Percentiles rank a stretch among this genome's conserved stretches.
Conservation (phyloP, 2,329 filamentous ascomycete species). For the Esteya vermicola region DNA sequence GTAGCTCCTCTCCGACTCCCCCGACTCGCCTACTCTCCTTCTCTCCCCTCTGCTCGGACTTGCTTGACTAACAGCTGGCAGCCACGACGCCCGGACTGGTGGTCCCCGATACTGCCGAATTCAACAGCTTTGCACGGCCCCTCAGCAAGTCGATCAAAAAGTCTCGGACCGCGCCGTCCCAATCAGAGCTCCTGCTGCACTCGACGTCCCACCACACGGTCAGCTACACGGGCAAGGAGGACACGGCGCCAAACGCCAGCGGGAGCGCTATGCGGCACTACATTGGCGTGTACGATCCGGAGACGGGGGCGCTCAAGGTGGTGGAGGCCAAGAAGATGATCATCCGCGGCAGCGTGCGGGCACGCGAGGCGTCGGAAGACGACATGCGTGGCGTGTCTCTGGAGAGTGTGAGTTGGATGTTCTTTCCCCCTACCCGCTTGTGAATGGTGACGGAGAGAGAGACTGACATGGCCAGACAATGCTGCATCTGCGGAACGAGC, state of each 20-base stretch:
- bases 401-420: conserved; percentile 19
- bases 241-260: conserved; percentile 21
- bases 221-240: conserved; percentile 45
- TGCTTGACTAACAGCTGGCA: conserved; percentile 10
- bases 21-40: not conserved
- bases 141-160: conserved; percentile 18
- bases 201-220: conserved; percentile 41
- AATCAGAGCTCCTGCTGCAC: conserved; percentile 39
- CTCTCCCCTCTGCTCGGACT: too few relatives aligned
- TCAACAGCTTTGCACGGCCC: conserved; percentile 33
- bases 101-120: conserved; percentile 23
- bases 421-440: not conserved
- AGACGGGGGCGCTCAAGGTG: conserved; percentile 43
- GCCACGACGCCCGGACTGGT: conserved; percentile 27
- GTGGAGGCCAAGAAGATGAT: conserved; percentile 52
- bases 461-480: conserved; percentile 27
- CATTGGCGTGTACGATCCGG: conserved; percentile 48
- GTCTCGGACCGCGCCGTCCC: conserved; percentile 15
- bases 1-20: conserved; percentile 10
- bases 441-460: not conserved
- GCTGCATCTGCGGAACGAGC: conserved; percentile 48
- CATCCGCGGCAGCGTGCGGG: conserved; percentile 40
- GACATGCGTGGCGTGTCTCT: conserved; percentile 23
- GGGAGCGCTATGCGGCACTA: conserved; percentile 44
- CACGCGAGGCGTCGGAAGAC: conserved; percentile 35